Conservation (phyloP, 2,329 filamentous ascomycete genomes). For the Bipolaris cookei region DNA sequence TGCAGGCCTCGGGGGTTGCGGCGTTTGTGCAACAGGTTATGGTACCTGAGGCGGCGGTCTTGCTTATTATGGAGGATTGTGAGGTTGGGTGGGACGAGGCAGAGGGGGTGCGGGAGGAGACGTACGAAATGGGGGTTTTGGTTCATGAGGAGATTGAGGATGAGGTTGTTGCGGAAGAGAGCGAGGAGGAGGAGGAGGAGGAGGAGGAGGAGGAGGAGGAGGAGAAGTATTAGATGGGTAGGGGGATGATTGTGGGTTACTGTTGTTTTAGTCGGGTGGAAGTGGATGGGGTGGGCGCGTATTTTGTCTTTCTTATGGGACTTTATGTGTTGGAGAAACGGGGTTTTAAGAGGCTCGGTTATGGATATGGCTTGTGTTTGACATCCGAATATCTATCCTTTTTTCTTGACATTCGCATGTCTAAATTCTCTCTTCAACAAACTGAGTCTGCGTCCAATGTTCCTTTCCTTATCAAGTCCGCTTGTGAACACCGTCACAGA, state of each 20-base stretch:
- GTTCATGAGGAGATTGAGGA: constrained; percentile 70
- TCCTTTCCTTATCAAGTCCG: too few relatives aligned
- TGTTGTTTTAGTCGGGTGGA: too few relatives aligned
- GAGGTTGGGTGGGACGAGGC: constrained; percentile 53
- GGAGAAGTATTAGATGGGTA: constrained; percentile 17
- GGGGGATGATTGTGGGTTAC: too few relatives aligned
- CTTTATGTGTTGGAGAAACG: too few relatives aligned
- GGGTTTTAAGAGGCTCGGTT: too few relatives aligned
- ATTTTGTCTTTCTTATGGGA: too few relatives aligned
- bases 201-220: constrained; percentile 18
- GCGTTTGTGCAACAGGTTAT: constrained; percentile 58
- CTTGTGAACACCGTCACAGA: not conserved
- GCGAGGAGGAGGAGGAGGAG: constrained; percentile 11
- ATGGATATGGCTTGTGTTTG: too few relatives aligned
- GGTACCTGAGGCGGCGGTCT: constrained; percentile 70
- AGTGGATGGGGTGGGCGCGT: too few relatives aligned
- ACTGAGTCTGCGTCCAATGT: too few relatives aligned
- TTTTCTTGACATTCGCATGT: too few relatives aligned
- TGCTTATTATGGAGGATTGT: constrained; percentile 65
- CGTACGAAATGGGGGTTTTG: constrained; percentile 70
- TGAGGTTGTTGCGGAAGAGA: constrained; percentile 39
- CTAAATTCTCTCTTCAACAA: too few relatives aligned
- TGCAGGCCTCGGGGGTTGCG: constrained; percentile 39
- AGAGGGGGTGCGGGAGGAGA: constrained; percentile 67
- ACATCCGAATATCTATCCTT: too few relatives aligned